Evolutionary conservation across 257 asterid species (phyloP), one percentile per base, ranked within the genome.

Genomic region (Ilex asprella): DNA sequence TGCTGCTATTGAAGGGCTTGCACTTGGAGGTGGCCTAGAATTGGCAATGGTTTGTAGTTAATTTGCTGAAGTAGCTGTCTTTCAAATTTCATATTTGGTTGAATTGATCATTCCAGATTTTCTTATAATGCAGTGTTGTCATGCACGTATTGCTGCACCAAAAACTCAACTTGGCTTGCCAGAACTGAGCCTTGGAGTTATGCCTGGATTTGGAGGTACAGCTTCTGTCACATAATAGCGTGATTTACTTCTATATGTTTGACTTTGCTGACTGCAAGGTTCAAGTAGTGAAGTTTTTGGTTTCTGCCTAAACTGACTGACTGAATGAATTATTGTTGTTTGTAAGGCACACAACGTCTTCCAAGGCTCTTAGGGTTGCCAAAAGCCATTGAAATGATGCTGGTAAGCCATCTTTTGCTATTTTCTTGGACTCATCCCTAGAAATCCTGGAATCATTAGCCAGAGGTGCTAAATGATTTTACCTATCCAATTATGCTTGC

Each of bases 21-120:
- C 96, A 53, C 94, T 93, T 64, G 99, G 99, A 64, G 99, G 99
- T 70, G 99, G 96, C 72, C 74, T 93, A 74, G 99, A 93, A 71
- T 62, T 93, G 66, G 92, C 92, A 68, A 62, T 93, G 99, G 99
- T 93, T 65, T 31, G 93, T 72, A 55, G 62, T 66, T 63, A 3
- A 6, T 8, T 53, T 6, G 30, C 2, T 6, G 0, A 7, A n/a
- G 11, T 3, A 53, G 0, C 3, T 53, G n/a, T 7, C 10, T 49
- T 12, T 49, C 54, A 35, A 35, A 2, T 12, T 49, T 49, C 54
- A 49, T 49, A 4, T 49, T 15, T 15, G 10, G 14, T 2, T 35
- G 41, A 35, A 49, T 49, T 6, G 5, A 12, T 7, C 16, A 11
- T 15, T 49, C n/a, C 14, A 3, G 14, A 11, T 15, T 11, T 49